Evolutionary conservation across 257 asterid genomes (phyloP), one percentile per base, ranked within the genome.

Genomic region (Penstemon newberryi): DNA sequence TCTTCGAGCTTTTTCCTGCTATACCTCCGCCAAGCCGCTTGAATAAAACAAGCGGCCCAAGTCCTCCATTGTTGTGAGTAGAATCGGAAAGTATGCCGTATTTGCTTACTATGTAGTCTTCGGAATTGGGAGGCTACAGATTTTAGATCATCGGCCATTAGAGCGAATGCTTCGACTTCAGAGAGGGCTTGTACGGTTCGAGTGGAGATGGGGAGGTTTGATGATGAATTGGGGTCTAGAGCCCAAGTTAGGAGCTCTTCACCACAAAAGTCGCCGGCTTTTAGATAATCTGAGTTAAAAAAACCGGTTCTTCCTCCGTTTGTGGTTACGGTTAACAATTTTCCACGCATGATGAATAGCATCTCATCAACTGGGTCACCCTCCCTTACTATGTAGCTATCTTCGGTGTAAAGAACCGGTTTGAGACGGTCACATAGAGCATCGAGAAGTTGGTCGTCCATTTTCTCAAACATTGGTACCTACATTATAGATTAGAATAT

Each of bases 231-330:
- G 11, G 99, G 99, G 71, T 89, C 96, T 12, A 94, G 80, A 37
- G 99, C 99, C 99, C 99, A 94, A 5, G 99, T 94, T 8, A 94
- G 86, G 66, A 94, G 96, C 89, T 94, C 99, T 74, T 94, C 99
- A 15, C 97, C 99, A 67, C 99, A 94, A 61, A 94, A 94, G 65
- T 94, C 97, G 0, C 97, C 99, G 0, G 96, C 96, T 77, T 87
- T 91, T 49, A 94, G 79, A 75, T 73, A 71, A 57, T 84, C 97
- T 0, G 96, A 85, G 79, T 94, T 94, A 60, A 94, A 87, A 57
- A 94, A 94, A 4, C 96, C 99, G 0, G 96, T 94, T 57, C 96
- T 74, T 56, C 99, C 99, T 44, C 97, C 99, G 54, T 91, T 91
- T 3, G 99, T 94, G 18, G 99, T 94, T 66, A 82, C 91, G 0